phyloP scores from a whole-genome alignment of 1,139 yeast genomes.

The Hyphopichia burtonii region DNA sequence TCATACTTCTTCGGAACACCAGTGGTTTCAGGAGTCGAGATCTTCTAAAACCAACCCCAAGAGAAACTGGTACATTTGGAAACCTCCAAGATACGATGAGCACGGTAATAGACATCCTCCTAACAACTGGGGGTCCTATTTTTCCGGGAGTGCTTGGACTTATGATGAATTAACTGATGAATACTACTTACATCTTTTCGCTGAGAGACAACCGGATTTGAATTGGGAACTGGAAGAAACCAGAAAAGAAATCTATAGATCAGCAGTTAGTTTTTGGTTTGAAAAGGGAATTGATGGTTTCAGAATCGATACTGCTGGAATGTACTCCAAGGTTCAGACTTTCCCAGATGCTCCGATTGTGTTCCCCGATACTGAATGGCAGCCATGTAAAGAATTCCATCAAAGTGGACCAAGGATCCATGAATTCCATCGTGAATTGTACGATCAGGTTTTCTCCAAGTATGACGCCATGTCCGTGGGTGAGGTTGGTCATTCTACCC shows the following conservation, averaged over 20 bases:
- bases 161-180: slow-evolving; percentile 22
- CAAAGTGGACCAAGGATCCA: slow-evolving; percentile 22
- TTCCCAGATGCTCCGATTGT: slow-evolving; percentile 22
- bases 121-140: slow-evolving; percentile 23
- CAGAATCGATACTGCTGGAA: slow-evolving; percentile 23
- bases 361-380: slow-evolving; percentile 18
- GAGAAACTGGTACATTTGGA: slow-evolving; percentile 26
- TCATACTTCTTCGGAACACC: slow-evolving; percentile 22
- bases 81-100: slow-evolving; percentile 17
- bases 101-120: slow-evolving; percentile 23
- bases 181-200: slow-evolving; percentile 23
- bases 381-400: slow-evolving; percentile 15
- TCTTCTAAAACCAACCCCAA: slow-evolving; percentile 20
- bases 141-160: slow-evolving; percentile 24
- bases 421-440: slow-evolving; percentile 24
- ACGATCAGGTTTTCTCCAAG: slow-evolving; percentile 16
- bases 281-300: slow-evolving; percentile 24
- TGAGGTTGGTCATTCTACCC: slow-evolving; percentile 21
- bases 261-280: slow-evolving; percentile 22
- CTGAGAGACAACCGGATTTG: slow-evolving; percentile 23
- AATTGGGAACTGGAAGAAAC: slow-evolving; percentile 25
- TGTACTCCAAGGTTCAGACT: slow-evolving; percentile 21
- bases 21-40: slow-evolving; percentile 24
- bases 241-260: slow-evolving; percentile 20
- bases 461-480: slow-evolving; percentile 25